Conservation (phyloP, 139 green algal genomes). For the Haematococcus sp. region DNA sequence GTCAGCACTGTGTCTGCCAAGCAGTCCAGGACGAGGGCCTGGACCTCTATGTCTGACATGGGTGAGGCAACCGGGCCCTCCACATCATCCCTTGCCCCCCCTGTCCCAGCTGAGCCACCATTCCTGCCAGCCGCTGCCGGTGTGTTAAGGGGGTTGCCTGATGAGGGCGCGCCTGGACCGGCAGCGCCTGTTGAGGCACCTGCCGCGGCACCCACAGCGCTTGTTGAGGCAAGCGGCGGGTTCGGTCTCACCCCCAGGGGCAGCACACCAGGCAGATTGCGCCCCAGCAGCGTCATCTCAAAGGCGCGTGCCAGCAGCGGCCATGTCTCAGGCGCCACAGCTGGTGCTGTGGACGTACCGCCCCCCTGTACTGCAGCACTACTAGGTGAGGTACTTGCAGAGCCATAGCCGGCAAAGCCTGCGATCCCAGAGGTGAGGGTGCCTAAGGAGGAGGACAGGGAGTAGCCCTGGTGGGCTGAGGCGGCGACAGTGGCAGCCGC, state of each 20-base stretch:
- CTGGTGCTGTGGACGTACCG: not conserved
- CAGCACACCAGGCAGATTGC: conserved; percentile 24
- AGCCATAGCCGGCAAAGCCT: not conserved
- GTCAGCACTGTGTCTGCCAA: conserved; percentile 71
- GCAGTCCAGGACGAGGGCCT: conserved; percentile 67
- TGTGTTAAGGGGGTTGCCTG: not conserved
- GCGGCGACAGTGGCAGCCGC: not conserved
- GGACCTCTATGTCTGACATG: conserved; percentile 52
- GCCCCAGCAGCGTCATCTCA: conserved; percentile 61
- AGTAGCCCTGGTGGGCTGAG: not conserved
- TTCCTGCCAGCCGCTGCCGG: not conserved
- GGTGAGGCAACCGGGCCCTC: not conserved
- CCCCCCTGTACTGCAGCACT: not conserved
- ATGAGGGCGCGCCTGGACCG: not conserved
- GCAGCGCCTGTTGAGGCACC: not conserved
- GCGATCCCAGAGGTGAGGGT: not conserved
- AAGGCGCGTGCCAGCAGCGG: conserved; percentile 49
- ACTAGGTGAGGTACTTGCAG: not conserved
- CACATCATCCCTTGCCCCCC: too few relatives aligned
- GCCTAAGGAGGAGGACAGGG: not conserved
- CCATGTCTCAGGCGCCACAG: conserved; percentile 31
- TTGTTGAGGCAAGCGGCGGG: not conserved
- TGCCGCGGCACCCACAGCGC: not conserved
- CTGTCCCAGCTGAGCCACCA: too few relatives aligned
- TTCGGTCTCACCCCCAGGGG: not conserved